Percentiles rank a stretch among this genome's conserved stretches.
phyloP scores from a whole-genome alignment of 192 early-diverging fungal species.

The Chytriomyces sp. region DNA sequence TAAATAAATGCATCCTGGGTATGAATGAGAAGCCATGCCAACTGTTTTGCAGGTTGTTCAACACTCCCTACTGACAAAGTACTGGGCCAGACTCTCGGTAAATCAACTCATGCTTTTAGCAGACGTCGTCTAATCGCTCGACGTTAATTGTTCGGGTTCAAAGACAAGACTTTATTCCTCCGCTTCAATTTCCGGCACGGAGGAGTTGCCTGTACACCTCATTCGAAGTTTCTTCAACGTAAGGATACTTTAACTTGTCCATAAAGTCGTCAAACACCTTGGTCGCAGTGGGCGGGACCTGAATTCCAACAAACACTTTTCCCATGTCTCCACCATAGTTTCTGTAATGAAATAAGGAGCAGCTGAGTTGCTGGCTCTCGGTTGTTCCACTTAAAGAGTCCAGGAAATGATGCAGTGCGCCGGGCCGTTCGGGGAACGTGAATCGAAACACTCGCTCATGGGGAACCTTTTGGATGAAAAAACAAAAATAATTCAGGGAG shows the following conservation, averaged over 20 bases:
- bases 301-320: constrained; percentile 90
- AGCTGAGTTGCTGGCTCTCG: constrained; percentile 16
- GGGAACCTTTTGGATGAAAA: constrained; percentile 46
- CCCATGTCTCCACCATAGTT: constrained; percentile 95
- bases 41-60: no score
- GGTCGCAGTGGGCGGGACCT: constrained; percentile 74
- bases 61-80: no score
- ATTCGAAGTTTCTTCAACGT: constrained; percentile 93
- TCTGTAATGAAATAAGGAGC: constrained; percentile 92
- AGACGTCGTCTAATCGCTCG: no score
- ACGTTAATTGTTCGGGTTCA: no score
- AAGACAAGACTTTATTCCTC: neutral
- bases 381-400: constrained; percentile 52
- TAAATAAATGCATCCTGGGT: no score
- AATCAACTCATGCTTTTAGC: no score
- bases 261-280: constrained; percentile 78
- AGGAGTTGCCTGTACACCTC: constrained; percentile 74
- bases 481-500: no score
- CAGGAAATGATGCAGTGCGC: constrained; percentile 88
- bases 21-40: no score
- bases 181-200: neutral
- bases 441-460: constrained; percentile 94
- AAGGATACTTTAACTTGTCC: constrained; percentile 80
- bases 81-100: no score
- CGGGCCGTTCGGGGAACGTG: constrained; percentile 95